These are phyloP conservation scores for Boletus sp. DNA, from an alignment of 768 basidiomycete species.

Conservation along the genomic window DNA sequence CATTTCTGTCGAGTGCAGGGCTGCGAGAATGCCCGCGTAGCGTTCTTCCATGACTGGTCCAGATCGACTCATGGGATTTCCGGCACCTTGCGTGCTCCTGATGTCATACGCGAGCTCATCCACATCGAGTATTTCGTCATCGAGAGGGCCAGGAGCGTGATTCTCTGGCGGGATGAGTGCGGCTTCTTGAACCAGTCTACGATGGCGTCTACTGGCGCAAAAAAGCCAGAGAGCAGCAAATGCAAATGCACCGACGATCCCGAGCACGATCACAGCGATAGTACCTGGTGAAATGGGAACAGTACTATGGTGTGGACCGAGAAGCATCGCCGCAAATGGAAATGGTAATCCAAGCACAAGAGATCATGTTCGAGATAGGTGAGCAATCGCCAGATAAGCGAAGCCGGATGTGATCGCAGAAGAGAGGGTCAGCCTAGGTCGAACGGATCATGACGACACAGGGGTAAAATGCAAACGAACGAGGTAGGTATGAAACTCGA, in stretches of 20 bases:
- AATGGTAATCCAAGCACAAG: conserved; percentile 3
- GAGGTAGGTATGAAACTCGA: conserved; percentile 1
- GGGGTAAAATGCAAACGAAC: conserved; percentile 13
- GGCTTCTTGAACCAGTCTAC: conserved; percentile 20
- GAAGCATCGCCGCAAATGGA: conserved; percentile 3
- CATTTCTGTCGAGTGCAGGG: conserved; percentile 15
- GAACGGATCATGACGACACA: conserved; percentile 19
- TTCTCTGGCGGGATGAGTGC: conserved; percentile 7
- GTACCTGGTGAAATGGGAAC: conserved; percentile 22
- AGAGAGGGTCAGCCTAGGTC: conserved; percentile 17
- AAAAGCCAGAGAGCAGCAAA: conserved; percentile 32
- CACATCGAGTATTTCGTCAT: conserved; percentile 21
- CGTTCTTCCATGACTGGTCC: conserved; percentile 22
- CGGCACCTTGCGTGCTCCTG: neutral
- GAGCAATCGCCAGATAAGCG: conserved; percentile 8
- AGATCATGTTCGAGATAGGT: conserved; percentile 5
- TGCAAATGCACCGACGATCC: conserved; percentile 25
- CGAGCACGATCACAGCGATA: conserved; percentile 25
- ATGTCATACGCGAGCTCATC: conserved; percentile 11
- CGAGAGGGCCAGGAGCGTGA: conserved; percentile 17
- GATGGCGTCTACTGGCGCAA: conserved; percentile 33
- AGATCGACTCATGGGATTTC: neutral
- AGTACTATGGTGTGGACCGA: conserved; percentile 5
- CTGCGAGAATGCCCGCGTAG: conserved; percentile 28
- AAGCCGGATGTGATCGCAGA: conserved; percentile 13